Evolutionary conservation across 805 yeast species (phyloP), one percentile per base, ranked within the genome.

Genomic region (Metschnikowia rubicola): DNA sequence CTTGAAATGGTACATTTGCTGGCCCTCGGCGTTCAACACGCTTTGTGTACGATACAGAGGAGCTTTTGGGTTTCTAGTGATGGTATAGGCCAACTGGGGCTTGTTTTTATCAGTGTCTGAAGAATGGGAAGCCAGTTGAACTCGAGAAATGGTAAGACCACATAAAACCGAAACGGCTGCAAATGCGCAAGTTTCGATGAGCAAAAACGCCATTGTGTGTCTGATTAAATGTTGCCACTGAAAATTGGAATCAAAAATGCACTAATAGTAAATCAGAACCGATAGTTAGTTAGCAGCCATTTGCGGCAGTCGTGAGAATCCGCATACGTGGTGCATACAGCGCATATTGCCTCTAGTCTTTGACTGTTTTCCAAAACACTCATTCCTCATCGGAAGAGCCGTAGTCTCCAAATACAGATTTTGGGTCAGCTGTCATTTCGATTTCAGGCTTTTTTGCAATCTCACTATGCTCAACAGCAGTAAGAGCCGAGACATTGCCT

Each of bases 321-420:
- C 2, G 26, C 26, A 21, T 21, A 21, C 8, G 26, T 21, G 8
- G 26, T 21, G 7, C 26, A 21, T 21, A 21, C 26, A 21, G 26
- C 26, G 26, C 26, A 21, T 21, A 21, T 21, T 21, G 7, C 26
- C 26, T 21, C 26, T 21, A 21, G 26, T 21, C 26, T 4, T 21
- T 7, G 26, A 21, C 26, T 21, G 5, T 21, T 15, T 15, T 15
- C 17, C 26, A 21, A 1, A 21, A 21, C 26, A 21, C 30, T 26
- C 12, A 30, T 4, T 39, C 44, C 8, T 40, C 48, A 11, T 45
- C 48, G 12, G 48, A 41, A 2, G 48, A 46, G 10, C 31, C 42
- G 45, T 46, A 46, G n/a, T 30, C 48, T 7, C 32, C 44, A 33
- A 46, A 46, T 6, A 36, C 41, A 1, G 48, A 35, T 2, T n/a